phyloP scores from a whole-genome alignment of 208 protist genomes.

The Leptomonas seymouri region DNA sequence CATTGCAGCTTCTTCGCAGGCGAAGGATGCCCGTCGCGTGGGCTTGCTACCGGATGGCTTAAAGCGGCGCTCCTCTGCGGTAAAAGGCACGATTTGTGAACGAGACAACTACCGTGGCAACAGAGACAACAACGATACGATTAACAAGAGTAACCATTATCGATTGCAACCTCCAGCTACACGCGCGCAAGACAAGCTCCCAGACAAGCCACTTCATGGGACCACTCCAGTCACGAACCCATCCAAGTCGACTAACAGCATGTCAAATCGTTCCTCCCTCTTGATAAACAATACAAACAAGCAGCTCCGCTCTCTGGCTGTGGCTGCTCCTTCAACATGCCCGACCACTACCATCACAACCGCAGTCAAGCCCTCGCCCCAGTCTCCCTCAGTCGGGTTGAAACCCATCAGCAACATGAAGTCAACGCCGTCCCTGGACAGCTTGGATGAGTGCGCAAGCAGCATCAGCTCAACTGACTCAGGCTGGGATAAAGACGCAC shows the following conservation, averaged over 20 bases:
- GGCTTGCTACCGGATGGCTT: background rate
- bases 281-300: background rate
- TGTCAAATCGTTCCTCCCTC: slow-evolving; percentile 2
- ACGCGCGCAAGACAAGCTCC: background rate
- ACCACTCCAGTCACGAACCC: background rate
- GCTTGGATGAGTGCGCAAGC: background rate
- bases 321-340: background rate
- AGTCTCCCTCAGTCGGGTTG: background rate
- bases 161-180: slow-evolving; percentile 1
- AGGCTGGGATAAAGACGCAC: background rate
- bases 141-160: background rate
- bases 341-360: background rate
- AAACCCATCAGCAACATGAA: background rate
- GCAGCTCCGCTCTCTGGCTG: background rate
- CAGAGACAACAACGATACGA: background rate
- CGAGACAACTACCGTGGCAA: background rate
- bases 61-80: background rate
- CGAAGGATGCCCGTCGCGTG: background rate
- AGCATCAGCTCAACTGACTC: background rate
- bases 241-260: slow-evolving; percentile 11
- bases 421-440: slow-evolving; percentile 6
- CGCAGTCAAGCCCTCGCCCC: background rate
- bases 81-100: background rate
- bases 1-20: background rate
- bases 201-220: background rate